Evolutionary conservation across 768 basidiomycete genomes (phyloP), one percentile per base, ranked within the genome.

Genomic region (Kwoniella mangroviensis): DNA sequence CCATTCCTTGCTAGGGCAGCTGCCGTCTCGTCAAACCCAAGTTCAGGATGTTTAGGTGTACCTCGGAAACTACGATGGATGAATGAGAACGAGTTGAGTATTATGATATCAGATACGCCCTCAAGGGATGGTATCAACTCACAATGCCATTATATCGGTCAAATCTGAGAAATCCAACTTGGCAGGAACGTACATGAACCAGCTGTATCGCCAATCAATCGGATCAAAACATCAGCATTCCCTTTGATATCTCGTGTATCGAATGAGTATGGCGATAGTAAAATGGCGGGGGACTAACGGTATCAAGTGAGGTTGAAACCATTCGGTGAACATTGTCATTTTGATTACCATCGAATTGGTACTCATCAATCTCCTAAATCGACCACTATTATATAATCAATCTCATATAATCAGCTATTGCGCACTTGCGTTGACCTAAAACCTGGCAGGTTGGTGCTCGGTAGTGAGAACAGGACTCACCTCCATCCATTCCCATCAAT

Each of bases 261-360:
- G 34, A 34, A 34, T 34, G 34, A 34, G 34, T 7, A 34, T 34
- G 34, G 34, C 34, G 34, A 7, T 4, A 34, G 34, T 34, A 34
- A 34, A 34, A 34, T 34, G 34, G 34, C 34, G 6, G 6, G 34
- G 42, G 43, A 77, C 83, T 62, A 11, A 80, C 73, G 82, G 82
- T 40, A 82, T 81, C 28, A 82, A 70, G 57, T 81, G 74, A 4
- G 77, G 73, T 65, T 84, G 84, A 28, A 84, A 79, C 84, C 84
- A 85, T 68, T 70, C 84, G 69, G 81, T 85, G 75, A 79, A 85
- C 62, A 84, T 82, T 2, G 82, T 82, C 41, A 79, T 71, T 61
- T 85, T 85, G 71, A 85, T 79, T 22, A 84, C 82, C 34, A 84
- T 74, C 57, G 84, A 83, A 67, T 84, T 85, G 22, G 81, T 82